A percentile compares a stretch with the other conserved stretches of the same genome.
These are phyloP conservation scores for Zoysia pacifica DNA, from an alignment of 176 grass and related monocot species.

Conservation along the genomic window DNA sequence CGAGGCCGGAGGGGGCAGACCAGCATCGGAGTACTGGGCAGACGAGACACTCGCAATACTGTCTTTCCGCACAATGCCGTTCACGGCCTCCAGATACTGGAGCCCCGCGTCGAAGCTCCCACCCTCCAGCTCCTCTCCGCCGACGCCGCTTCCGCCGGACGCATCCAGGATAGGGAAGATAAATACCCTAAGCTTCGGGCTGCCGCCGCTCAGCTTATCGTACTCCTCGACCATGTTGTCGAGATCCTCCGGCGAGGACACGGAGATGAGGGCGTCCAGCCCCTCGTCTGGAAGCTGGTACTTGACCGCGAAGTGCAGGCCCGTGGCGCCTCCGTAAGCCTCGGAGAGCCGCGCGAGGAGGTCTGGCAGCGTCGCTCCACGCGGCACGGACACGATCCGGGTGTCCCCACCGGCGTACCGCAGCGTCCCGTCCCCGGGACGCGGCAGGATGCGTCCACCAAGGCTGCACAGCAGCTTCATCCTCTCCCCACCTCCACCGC, in stretches of 20 bases:
- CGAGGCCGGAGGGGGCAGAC: constrained; percentile 23
- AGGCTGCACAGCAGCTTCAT: constrained; percentile 87
- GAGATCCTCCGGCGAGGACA: constrained; percentile 93
- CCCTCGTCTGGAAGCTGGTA: constrained; percentile 97
- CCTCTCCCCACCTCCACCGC: constrained; percentile 25
- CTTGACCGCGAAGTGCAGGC: constrained; percentile 55
- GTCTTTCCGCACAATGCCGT: constrained; percentile 78
- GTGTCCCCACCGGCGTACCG: constrained; percentile 93
- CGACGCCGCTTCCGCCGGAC: neutral
- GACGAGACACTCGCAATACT: constrained; percentile 65
- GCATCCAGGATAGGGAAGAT: constrained; percentile 69
- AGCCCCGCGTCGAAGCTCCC: constrained; percentile 48
- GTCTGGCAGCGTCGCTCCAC: constrained; percentile 51
- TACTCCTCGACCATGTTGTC: constrained; percentile 99
- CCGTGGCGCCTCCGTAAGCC: constrained; percentile 59
- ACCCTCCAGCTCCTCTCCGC: constrained; percentile 33
- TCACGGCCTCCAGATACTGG: constrained; percentile 71
- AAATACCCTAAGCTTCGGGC: constrained; percentile 83
- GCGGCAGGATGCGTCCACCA: constrained; percentile 86
- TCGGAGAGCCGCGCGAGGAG: constrained; percentile 59
- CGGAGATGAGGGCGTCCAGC: constrained; percentile 93
- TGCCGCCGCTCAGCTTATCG: constrained; percentile 65
- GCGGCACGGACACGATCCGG: constrained; percentile 80
- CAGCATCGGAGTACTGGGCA: constrained; percentile 64
- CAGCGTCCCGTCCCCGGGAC: constrained; percentile 82